These are phyloP conservation scores for Sonneratia caseolaris DNA, from an alignment of 345 rosid species.

Conservation along the genomic window DNA sequence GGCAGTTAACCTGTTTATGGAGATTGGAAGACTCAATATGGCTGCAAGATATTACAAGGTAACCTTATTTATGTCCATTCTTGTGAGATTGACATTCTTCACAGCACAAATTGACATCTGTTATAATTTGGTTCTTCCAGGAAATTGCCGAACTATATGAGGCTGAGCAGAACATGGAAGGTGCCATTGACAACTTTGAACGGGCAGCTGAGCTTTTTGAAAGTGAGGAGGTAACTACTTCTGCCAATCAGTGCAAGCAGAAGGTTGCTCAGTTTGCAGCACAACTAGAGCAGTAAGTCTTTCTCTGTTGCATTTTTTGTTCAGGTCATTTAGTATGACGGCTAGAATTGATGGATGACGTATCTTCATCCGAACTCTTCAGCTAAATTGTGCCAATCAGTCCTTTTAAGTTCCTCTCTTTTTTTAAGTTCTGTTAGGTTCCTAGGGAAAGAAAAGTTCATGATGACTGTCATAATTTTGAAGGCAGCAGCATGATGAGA, in stretches of 20 bases:
- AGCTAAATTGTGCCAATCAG: background rate
- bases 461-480: background rate
- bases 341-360: background rate
- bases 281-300: constrained; percentile 76
- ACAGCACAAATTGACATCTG: background rate
- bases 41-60: constrained; percentile 98
- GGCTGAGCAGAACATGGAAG: constrained; percentile 47
- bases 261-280: constrained; percentile 96
- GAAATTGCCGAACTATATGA: constrained; percentile 80
- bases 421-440: no score
- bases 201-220: constrained; percentile 73
- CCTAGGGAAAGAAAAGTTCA: background rate
- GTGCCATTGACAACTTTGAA: constrained; percentile 60
- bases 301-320: constrained; percentile 2
- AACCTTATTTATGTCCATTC: background rate
- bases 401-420: no score
- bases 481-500: background rate
- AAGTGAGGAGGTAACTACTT: constrained; percentile 73
- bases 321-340: background rate
- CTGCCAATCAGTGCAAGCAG: constrained; percentile 97
- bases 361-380: background rate
- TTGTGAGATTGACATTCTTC: background rate
- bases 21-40: constrained; percentile 94
- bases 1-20: constrained; percentile 75
- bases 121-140: constrained; percentile 21